Conservation (phyloP, 768 basidiomycete genomes). For the Tephrocybe sp. region DNA sequence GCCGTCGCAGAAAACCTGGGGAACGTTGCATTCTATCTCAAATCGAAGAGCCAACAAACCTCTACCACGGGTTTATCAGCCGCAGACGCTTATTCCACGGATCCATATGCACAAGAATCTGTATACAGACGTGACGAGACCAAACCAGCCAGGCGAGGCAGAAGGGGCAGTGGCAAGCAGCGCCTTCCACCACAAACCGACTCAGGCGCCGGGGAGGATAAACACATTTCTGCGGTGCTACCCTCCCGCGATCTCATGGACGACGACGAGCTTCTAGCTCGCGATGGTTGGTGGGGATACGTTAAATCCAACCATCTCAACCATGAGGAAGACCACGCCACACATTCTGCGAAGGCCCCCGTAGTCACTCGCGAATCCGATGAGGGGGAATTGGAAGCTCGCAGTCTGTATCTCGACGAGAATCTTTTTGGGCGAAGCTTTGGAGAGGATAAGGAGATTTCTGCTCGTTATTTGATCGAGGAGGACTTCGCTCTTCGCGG, state of each 20-base stretch:
- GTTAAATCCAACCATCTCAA: not conserved
- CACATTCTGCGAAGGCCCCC: not conserved
- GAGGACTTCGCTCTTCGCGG: conserved; percentile 1
- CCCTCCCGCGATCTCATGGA: conserved; percentile 1
- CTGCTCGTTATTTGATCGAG: not conserved
- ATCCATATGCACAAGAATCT: not conserved
- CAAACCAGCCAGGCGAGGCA: too few relatives aligned
- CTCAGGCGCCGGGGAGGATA: not conserved
- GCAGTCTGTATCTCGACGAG: not conserved
- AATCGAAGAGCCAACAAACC: not conserved
- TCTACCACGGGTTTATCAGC: too few relatives aligned
- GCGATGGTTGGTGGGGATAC: not conserved
- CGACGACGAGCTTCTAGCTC: not conserved
- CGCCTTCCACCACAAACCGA: not conserved
- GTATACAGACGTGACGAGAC: not conserved
- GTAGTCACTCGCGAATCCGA: not conserved
- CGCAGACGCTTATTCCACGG: too few relatives aligned
- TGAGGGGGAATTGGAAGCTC: not conserved
- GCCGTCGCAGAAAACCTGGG: conserved; percentile 1
- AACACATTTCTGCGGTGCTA: not conserved
- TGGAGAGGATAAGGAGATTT: not conserved
- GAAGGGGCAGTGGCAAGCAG: not conserved
- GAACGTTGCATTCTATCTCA: not conserved
- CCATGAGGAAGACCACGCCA: not conserved
- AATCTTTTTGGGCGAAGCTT: not conserved